A percentile compares a stretch with the other conserved stretches of the same genome.
Conservation (phyloP, 306 rosid species). For the Vicia villosa region DNA sequence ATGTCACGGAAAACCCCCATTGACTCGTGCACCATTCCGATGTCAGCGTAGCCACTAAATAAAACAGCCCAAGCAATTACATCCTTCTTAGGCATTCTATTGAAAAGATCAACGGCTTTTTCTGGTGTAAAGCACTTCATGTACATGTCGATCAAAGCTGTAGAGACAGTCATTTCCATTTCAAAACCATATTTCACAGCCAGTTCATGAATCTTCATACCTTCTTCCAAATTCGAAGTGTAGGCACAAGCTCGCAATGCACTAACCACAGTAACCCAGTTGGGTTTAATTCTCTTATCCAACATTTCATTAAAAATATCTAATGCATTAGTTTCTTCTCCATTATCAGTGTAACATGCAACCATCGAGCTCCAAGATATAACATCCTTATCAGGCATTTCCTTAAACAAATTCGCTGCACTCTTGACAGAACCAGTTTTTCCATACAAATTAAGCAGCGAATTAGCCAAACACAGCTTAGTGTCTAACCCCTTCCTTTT, state of each 20-base stretch:
- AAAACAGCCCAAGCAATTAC: slow-evolving; percentile 78
- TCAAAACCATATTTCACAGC: slow-evolving; percentile 53
- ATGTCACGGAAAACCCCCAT: slow-evolving; percentile 54
- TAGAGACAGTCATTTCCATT: slow-evolving; percentile 58
- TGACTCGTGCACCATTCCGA: slow-evolving; percentile 69
- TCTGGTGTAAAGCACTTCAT: slow-evolving; percentile 72
- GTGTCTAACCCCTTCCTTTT: slow-evolving; percentile 49
- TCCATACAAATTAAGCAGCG: slow-evolving; percentile 64
- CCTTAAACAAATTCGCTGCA: slow-evolving; percentile 60
- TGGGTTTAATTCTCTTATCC: slow-evolving; percentile 53
- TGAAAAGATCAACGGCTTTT: slow-evolving; percentile 55
- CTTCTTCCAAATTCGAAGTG: slow-evolving; percentile 57
- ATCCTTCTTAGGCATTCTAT: slow-evolving; percentile 71
- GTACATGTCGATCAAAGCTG: slow-evolving; percentile 71
- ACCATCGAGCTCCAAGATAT: slow-evolving; percentile 88
- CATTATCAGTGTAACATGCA: slow-evolving; percentile 71
- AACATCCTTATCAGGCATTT: slow-evolving; percentile 61
- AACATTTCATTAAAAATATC: slow-evolving; percentile 65
- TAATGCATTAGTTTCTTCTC: slow-evolving; percentile 53
- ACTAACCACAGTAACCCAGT: slow-evolving; percentile 59
- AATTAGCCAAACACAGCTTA: slow-evolving; percentile 57
- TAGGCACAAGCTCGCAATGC: slow-evolving; percentile 70
- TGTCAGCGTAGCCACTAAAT: slow-evolving; percentile 64
- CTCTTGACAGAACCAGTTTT: slow-evolving; percentile 53
- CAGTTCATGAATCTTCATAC: slow-evolving; percentile 64